A percentile compares a stretch with the other conserved stretches of the same genome.
Conservation (phyloP, 1,284 basidiomycete species). For the Naganishia sp. region DNA sequence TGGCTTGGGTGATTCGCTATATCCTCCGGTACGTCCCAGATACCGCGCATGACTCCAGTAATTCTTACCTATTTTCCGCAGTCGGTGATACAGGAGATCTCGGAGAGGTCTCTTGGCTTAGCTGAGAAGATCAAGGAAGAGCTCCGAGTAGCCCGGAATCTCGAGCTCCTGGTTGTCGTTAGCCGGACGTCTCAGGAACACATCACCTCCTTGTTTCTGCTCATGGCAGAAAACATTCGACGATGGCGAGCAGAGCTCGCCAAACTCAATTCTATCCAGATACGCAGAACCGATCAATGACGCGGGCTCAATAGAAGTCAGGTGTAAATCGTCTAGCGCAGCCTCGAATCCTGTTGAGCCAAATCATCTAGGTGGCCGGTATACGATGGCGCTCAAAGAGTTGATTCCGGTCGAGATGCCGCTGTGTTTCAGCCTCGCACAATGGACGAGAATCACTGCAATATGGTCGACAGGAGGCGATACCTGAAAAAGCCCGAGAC, state of each 20-base stretch:
- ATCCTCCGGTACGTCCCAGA: neutral
- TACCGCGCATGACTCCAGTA: constrained; percentile 57
- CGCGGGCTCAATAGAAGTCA: neutral
- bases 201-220: constrained; percentile 65
- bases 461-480: too few relatives aligned
- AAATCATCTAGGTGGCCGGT: neutral
- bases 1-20: too few relatives aligned
- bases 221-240: constrained; percentile 67
- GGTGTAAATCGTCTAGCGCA: neutral
- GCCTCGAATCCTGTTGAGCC: neutral
- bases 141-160: constrained; percentile 73
- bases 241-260: constrained; percentile 70
- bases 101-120: constrained; percentile 37
- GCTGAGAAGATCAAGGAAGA: constrained; percentile 69
- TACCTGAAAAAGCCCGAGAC: too few relatives aligned
- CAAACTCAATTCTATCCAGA: constrained; percentile 58
- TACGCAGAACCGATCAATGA: neutral
- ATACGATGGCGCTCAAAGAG: neutral
- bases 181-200: constrained; percentile 76
- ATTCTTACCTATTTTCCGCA: constrained; percentile 59
- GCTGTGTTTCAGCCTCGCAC: neutral
- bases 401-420: neutral
- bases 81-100: constrained; percentile 65
- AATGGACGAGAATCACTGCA: neutral
- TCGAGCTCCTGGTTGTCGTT: constrained; percentile 85